Percentiles rank a stretch among this genome's conserved stretches.
These are phyloP conservation scores for Leccinum incarnatum DNA, from an alignment of 768 basidiomycete genomes.

Conservation along the genomic window DNA sequence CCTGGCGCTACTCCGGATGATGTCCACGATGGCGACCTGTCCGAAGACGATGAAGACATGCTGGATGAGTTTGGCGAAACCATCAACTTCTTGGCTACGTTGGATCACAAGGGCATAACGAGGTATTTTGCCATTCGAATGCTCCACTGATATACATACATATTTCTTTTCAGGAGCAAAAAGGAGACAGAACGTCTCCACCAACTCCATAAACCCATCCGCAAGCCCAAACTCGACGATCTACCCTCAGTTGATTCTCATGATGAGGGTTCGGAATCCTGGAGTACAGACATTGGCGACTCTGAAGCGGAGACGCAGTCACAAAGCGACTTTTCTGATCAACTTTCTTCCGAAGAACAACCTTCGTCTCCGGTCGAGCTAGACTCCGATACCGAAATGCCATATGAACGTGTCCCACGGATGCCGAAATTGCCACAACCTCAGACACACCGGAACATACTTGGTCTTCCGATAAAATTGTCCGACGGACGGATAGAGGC, in stretches of 20 bases:
- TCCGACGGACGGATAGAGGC: conserved; percentile 73
- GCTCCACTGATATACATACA: background rate
- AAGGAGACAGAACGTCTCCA: conserved; percentile 75
- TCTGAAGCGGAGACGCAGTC: conserved; percentile 27
- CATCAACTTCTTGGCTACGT: conserved; percentile 60
- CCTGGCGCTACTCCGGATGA: conserved; percentile 34
- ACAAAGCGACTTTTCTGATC: conserved; percentile 5
- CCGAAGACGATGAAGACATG: conserved; percentile 69
- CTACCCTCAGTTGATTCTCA: conserved; percentile 70
- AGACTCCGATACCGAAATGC: conserved; percentile 66
- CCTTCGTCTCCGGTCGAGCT: conserved; percentile 7
- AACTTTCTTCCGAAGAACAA: conserved; percentile 12
- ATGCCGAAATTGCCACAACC: conserved; percentile 45
- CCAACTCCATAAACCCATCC: conserved; percentile 58
- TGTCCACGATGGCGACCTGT: conserved; percentile 43
- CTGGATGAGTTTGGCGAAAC: conserved; percentile 62
- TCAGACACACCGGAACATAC: conserved; percentile 49
- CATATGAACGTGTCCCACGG: conserved; percentile 66
- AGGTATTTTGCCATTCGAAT: conserved; percentile 46
- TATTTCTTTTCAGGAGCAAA: conserved; percentile 60
- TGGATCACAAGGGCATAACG: conserved; percentile 80
- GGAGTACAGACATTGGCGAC: conserved; percentile 45
- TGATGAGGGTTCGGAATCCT: conserved; percentile 53
- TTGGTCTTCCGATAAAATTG: conserved; percentile 83
- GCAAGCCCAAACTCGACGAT: conserved; percentile 47